Conservation (phyloP, 768 basidiomycete species). For the Podaxis sp. region DNA sequence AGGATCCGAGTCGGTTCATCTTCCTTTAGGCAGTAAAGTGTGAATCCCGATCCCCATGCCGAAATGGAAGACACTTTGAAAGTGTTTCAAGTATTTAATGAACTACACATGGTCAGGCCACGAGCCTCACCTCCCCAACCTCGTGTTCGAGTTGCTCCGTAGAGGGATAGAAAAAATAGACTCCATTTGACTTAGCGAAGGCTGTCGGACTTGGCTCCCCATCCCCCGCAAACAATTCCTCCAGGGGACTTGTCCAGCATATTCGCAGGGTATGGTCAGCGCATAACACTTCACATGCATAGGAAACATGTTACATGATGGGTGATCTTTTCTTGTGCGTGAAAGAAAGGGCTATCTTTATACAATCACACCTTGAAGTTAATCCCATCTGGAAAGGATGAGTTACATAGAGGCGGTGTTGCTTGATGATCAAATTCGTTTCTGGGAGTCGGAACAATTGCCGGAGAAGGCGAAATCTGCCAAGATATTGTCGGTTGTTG, state of each 20-base stretch:
- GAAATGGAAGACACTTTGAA: slow-evolving; percentile 9
- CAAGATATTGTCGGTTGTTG: slow-evolving; percentile 13
- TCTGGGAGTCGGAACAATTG: slow-evolving; percentile 15
- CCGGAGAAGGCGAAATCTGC: slow-evolving; percentile 10
- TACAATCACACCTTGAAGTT: slow-evolving; percentile 9
- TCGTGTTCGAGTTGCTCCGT: slow-evolving; percentile 14
- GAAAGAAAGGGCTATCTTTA: slow-evolving; percentile 9
- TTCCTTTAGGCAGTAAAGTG: slow-evolving; percentile 2
- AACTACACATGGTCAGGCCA: slow-evolving; percentile 14
- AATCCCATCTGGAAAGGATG: slow-evolving; percentile 11
- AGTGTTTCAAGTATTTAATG: slow-evolving; percentile 17
- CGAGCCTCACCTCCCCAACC: slow-evolving; percentile 12
- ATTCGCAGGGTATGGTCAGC: not conserved
- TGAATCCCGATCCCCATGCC: slow-evolving; percentile 5
- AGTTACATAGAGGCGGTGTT: slow-evolving; percentile 9
- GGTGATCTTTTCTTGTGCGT: slow-evolving; percentile 8
- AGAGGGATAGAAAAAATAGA: slow-evolving; percentile 7
- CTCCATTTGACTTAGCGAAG: not conserved
- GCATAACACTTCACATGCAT: not conserved
- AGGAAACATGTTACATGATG: not conserved
- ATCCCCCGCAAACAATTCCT: not conserved
- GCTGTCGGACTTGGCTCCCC: not conserved
- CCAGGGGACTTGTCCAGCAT: not conserved
- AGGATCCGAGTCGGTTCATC: slow-evolving; percentile 3
- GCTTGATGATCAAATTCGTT: slow-evolving; percentile 12